Conservation (phyloP, 192 early-diverging fungal genomes). For the Rhizophlyctis rosea region DNA sequence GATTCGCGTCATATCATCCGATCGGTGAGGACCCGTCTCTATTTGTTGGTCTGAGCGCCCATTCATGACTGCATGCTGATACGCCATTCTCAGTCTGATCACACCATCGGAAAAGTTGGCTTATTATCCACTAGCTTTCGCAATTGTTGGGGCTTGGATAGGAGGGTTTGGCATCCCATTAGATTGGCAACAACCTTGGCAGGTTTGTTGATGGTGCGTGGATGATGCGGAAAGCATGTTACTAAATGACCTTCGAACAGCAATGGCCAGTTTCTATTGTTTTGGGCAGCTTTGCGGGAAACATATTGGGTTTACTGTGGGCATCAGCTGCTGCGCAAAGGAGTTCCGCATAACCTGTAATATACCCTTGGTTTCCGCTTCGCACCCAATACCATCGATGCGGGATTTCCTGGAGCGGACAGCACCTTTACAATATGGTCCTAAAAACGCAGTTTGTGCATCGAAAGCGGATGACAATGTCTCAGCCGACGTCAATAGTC, state of each 20-base stretch:
- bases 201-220: background rate
- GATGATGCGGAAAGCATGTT: background rate
- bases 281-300: conserved; percentile 18
- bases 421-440: background rate
- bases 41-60: no score
- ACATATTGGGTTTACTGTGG: background rate
- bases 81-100: background rate
- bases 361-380: background rate
- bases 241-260: conserved; percentile 4
- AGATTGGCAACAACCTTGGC: conserved; percentile 26
- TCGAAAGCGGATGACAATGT: background rate
- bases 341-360: background rate
- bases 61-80: no score
- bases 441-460: no score
- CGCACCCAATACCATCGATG: background rate
- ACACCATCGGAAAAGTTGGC: background rate
- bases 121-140: conserved; percentile 7
- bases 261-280: conserved; percentile 24
- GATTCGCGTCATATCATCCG: conserved; percentile 1
- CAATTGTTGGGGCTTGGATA: conserved; percentile 21
- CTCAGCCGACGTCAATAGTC: background rate
- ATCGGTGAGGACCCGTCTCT: no score
- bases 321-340: background rate
- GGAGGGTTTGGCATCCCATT: conserved; percentile 18
- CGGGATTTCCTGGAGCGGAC: background rate